Evolutionary conservation across 768 basidiomycete genomes (phyloP).

Genomic region (Boletus patriciae): DNA sequence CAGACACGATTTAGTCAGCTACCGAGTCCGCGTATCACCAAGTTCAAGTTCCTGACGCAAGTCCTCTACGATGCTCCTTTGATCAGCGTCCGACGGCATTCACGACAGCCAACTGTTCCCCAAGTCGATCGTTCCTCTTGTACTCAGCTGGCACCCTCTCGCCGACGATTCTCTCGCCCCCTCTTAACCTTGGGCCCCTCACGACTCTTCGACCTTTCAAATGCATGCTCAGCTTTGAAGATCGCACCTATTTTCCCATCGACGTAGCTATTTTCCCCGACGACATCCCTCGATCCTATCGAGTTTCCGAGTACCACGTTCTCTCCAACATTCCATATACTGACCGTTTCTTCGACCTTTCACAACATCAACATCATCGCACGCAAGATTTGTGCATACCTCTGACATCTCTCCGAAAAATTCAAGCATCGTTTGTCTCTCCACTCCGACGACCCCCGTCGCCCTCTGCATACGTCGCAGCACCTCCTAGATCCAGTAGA

Average conservation of each 20-base stretch:
- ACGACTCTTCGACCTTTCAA: neutral
- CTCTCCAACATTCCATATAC: neutral
- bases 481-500: neutral
- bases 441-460: neutral
- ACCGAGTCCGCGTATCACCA: neutral
- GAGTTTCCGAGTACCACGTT: neutral
- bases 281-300: neutral
- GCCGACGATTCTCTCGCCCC: neutral
- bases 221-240: neutral
- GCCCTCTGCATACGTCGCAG: neutral
- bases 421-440: neutral
- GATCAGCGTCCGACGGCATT: neutral
- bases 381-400: conserved; percentile 1
- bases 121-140: neutral
- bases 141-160: neutral
- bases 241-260: neutral
- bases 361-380: neutral
- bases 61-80: neutral
- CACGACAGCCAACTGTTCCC: neutral
- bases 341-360: neutral
- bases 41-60: neutral
- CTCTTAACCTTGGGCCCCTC: neutral
- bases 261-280: neutral
- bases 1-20: neutral
- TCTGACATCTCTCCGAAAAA: neutral